phyloP scores from a whole-genome alignment of 2,329 filamentous ascomycete genomes.

The Tolypocladium nubicola region DNA sequence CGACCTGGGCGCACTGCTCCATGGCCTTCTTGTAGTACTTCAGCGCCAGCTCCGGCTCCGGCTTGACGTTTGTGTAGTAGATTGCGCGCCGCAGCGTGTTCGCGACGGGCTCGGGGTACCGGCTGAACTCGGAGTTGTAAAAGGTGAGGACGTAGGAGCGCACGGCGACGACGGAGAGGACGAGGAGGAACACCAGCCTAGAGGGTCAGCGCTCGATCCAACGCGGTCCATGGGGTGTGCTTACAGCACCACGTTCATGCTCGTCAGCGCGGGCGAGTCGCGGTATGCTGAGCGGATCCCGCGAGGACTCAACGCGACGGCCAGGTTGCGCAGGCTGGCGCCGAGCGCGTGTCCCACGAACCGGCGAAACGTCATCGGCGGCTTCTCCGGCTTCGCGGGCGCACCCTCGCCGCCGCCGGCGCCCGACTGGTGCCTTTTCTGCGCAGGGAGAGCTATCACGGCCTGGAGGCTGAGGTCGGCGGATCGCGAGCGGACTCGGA shows the following conservation, averaged over 20 bases:
- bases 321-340: constrained; percentile 22
- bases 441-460: constrained; percentile 16
- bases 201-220: constrained; percentile 2
- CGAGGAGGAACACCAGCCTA: constrained; percentile 18
- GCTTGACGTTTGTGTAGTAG: constrained; percentile 71
- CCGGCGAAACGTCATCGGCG: constrained; percentile 20
- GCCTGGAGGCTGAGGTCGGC: constrained; percentile 17
- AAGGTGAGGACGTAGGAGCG: constrained; percentile 43
- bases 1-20: constrained; percentile 57
- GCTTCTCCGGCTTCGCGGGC: constrained; percentile 8
- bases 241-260: constrained; percentile 20
- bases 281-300: constrained; percentile 23
- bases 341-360: constrained; percentile 18
- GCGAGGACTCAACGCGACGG: constrained; percentile 21
- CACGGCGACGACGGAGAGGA: constrained; percentile 19
- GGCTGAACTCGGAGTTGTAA: constrained; percentile 43
- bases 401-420: constrained; percentile 5
- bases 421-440: constrained; percentile 18
- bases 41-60: constrained; percentile 66
- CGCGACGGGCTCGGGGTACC: constrained; percentile 59
- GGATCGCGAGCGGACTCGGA: constrained; percentile 18
- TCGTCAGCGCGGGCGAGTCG: constrained; percentile 19
- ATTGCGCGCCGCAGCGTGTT: constrained; percentile 73
- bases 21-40: constrained; percentile 78
- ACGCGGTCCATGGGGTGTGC: neutral